Percentiles rank a stretch among this genome's conserved stretches.
Evolutionary conservation across 257 asterid genomes (phyloP).

Genomic region (Rehmannia glutinosa): DNA sequence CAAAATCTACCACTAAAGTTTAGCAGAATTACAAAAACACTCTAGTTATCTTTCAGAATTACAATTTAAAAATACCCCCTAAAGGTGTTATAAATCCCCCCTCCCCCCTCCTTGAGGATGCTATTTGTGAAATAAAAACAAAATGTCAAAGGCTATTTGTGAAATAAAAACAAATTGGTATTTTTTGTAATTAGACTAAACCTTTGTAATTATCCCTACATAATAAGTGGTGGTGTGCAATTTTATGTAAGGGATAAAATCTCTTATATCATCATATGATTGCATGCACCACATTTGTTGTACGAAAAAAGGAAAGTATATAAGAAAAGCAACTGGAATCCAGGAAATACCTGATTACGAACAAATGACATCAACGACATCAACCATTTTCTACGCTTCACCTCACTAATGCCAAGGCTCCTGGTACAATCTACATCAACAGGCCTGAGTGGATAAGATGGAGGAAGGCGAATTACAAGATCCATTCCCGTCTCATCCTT

Average conservation of each 20-base stretch:
- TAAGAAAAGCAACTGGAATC: constrained; percentile 2
- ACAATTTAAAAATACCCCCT: too few species aligned
- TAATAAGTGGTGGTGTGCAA: neutral
- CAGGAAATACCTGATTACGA: constrained; percentile 75
- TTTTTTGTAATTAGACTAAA: too few species aligned
- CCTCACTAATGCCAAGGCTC: constrained; percentile 93
- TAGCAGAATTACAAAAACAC: too few species aligned
- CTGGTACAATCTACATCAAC: constrained; percentile 91
- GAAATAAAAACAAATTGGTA: too few species aligned
- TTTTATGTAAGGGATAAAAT: neutral
- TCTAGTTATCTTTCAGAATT: too few species aligned
- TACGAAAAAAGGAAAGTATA: too few species aligned
- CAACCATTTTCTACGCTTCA: constrained; percentile 92
- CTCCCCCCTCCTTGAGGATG: too few species aligned
- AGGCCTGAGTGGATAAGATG: constrained; percentile 85
- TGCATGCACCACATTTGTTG: neutral
- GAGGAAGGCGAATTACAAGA: constrained; percentile 93
- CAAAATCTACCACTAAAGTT: too few species aligned
- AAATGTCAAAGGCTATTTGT: too few species aligned
- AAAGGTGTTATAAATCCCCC: too few species aligned
- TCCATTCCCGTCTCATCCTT: constrained; percentile 98
- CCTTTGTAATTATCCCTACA: too few species aligned
- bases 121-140: too few species aligned
- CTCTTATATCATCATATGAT: neutral
- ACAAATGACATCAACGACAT: constrained; percentile 91